Evolutionary conservation across 129 eudicot species (phyloP), one percentile per base, ranked within the genome.

Genomic region (Tagetes patula): DNA sequence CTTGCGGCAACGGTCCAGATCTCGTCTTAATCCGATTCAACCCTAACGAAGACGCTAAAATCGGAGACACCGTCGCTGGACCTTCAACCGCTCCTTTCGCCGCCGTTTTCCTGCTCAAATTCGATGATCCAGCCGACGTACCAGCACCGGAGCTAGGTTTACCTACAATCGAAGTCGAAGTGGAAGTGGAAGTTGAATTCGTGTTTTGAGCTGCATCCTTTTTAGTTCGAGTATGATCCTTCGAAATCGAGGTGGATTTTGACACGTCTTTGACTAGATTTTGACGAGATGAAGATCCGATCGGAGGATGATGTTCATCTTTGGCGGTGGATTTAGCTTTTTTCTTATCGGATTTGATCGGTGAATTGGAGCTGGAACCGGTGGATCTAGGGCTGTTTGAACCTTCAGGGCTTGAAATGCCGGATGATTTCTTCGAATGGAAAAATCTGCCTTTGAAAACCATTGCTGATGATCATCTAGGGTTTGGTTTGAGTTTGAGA

Each of bases 1-100:
- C 99, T 74, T 95, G 99, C 0, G 99, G 96, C 84, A 95, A 64
- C 30, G 99, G 99, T 53, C 99, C 99, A 1, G 99, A 95, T 82
- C 99, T 81, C 70, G 99, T 95, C 79, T 95, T 95, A 9, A 95
- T 95, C 88, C 90, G 84, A 74, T 95, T 95, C 63, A 95, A 75
- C 14, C 99, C 99, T 36, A 95, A 72, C 0, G 99, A 95, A 3
- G 99, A 90, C 1, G 99, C 97, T 30, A 91, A 45, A 41, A 95
- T 79, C 27, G 99, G 97, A 3, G 99, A 91, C 53, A 88, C 87
- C 34, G 94, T 74, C 45, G 83, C 75, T 60, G 81, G 60, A 33
- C 76, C 80, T 54, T 6, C 27, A 20, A 20, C 27, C 27, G 27
- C 9, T 8, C 8, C 8, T 43, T 65, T 86, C 36, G 74, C 72